Evolutionary conservation across 106 monocot genomes (phyloP), one percentile per base, ranked within the genome.

Genomic region (Apostasia shenzhenica): DNA sequence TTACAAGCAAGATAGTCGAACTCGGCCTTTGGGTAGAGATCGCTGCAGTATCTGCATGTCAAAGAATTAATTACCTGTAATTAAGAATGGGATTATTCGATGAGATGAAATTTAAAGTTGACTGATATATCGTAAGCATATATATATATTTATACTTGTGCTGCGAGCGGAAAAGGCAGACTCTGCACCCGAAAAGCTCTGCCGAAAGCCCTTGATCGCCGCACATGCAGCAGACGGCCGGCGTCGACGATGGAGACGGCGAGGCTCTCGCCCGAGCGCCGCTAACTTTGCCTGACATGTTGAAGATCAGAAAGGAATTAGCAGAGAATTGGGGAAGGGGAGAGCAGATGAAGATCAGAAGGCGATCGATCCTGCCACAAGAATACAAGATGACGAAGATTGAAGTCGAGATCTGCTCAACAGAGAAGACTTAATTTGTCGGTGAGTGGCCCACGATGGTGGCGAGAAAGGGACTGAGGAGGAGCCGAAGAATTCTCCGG

Each of bases 191-290:
- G 70, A 86, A 85, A 41, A 90, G 72, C 76, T 90, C 85, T 5
- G 44, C 57, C 6, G 69, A 59, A 6, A 90, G 70, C 39, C 89
- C 89, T 4, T 70, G 72, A 56, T 90, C 89, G 11, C 89, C 89
- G 66, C 89, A 90, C 89, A 90, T 85, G 70, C 89, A 86, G 60
- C 89, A 90, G 14, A 82, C 75, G 13, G 47, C 70, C 47, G 70
- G 4, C 42, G 69, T 41, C 40, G 59, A 51, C 40, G 69, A 38
- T 47, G 70, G 12, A 13, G 76, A 57, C n/a, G 66, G 46, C 51
- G 63, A 45, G 10, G 55, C 6, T 50, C 9, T 43, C 14, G 45
- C 26, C 26, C 26, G 37, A 1, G 41, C 52, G 5, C 55, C 65
- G 5, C 72, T 26, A 26, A 26, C 76, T 59, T 73, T 79, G 76